A percentile compares a stretch with the other conserved stretches of the same genome.
phyloP scores from a whole-genome alignment of 441 rosid genomes.

The Eugenia klotzschiana region DNA sequence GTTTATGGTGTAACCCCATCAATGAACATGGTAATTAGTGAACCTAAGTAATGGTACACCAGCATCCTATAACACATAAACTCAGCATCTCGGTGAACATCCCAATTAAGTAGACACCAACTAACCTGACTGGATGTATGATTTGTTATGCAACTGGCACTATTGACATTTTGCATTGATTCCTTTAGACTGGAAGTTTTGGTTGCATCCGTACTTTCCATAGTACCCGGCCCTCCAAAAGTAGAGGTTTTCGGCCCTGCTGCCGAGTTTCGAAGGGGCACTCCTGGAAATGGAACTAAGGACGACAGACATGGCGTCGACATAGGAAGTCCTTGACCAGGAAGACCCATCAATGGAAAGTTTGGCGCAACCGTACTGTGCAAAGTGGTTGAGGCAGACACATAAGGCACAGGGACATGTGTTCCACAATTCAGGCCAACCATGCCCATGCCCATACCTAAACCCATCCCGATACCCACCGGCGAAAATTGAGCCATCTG shows the following conservation, averaged over 20 bases:
- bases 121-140: slow-evolving; percentile 40
- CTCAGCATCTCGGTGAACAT: neutral
- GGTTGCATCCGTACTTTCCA: slow-evolving; percentile 27
- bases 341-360: slow-evolving; percentile 34
- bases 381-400: slow-evolving; percentile 18
- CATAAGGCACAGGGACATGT: slow-evolving; percentile 29
- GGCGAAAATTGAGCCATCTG: slow-evolving; percentile 40
- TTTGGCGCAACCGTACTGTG: slow-evolving; percentile 31
- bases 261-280: slow-evolving; percentile 22
- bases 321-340: slow-evolving; percentile 33
- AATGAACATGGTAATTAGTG: neutral
- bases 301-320: slow-evolving; percentile 26
- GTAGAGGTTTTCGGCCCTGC: slow-evolving; percentile 13
- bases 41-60: neutral
- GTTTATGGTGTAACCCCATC: neutral
- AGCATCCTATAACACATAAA: neutral
- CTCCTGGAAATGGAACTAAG: slow-evolving; percentile 30
- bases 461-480: slow-evolving; percentile 32
- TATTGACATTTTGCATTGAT: slow-evolving; percentile 15
- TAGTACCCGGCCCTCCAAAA: slow-evolving; percentile 11
- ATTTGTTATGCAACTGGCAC: slow-evolving; percentile 18
- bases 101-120: neutral
- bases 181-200: slow-evolving; percentile 27
- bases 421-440: slow-evolving; percentile 37
- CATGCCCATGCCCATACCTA: slow-evolving; percentile 53